A percentile compares a stretch with the other conserved stretches of the same genome.
Conservation (phyloP, 176 grass and related monocot species). For the Thinopyrum elongatum region DNA sequence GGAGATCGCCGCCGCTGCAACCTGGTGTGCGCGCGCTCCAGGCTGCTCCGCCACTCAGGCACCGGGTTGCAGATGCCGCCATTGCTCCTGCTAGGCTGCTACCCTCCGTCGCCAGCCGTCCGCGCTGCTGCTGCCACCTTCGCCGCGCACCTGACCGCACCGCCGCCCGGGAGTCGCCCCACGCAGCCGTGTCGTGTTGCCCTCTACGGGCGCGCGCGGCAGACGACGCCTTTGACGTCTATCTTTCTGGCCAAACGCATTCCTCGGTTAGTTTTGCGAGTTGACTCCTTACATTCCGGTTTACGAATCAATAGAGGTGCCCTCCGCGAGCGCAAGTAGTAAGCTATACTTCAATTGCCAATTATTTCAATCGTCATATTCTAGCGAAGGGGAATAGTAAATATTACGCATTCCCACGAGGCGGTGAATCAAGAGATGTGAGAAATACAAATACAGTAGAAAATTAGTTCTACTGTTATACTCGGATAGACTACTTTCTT, state of each 20-base stretch:
- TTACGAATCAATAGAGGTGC: not conserved
- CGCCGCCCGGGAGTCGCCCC: not conserved
- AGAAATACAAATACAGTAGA: not conserved
- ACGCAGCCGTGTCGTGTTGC: not conserved
- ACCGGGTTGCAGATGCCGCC: not conserved
- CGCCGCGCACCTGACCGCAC: not conserved
- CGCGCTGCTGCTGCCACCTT: not conserved
- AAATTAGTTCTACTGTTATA: not conserved
- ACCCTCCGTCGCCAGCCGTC: not conserved
- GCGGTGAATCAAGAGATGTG: no score
- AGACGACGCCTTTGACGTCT: not conserved
- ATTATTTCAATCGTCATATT: not conserved
- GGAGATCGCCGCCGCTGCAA: not conserved
- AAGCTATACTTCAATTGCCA: not conserved
- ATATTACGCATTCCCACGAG: not conserved
- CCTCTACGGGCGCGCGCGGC: not conserved
- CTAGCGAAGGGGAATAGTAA: not conserved
- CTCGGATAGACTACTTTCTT: not conserved
- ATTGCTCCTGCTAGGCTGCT: constrained; percentile 2
- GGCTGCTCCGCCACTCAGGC: not conserved
- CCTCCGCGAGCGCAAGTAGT: not conserved
- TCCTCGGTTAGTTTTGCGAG: not conserved
- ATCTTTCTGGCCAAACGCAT: not conserved
- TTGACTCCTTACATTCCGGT: not conserved
- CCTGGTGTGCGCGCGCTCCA: not conserved